Conservation (phyloP, 176 grass and related monocot genomes). For the Poa pratensis region DNA sequence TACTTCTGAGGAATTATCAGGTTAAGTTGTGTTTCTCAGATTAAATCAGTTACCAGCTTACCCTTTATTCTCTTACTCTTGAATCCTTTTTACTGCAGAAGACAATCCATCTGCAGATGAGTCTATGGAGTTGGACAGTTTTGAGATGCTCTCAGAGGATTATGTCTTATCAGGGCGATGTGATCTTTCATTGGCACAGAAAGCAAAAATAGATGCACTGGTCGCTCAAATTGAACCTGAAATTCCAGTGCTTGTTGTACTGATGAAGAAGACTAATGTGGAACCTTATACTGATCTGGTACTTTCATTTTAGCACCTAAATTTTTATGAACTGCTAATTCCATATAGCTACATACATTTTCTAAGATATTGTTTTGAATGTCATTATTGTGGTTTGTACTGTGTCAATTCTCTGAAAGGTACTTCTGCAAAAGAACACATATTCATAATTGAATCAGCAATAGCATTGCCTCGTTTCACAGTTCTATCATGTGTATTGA, state of each 20-base stretch:
- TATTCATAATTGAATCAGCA: neutral
- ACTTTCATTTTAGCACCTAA: neutral
- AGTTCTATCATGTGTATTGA: neutral
- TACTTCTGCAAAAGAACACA: neutral
- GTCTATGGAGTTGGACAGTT: neutral
- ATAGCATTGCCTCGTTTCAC: neutral
- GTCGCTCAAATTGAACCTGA: constrained; percentile 30
- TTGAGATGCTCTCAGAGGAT: neutral
- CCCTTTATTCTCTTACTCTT: neutral
- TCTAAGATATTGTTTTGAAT: neutral
- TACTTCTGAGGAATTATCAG: constrained; percentile 31
- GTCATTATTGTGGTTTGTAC: neutral
- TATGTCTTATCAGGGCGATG: constrained; percentile 15
- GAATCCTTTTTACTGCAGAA: constrained; percentile 2
- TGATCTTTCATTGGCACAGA: constrained; percentile 10
- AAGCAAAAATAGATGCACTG: constrained; percentile 4
- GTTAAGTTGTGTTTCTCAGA: constrained; percentile 20
- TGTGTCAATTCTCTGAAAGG: neutral
- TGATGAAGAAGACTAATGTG: constrained; percentile 33
- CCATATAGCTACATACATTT: neutral
- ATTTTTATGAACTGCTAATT: neutral
- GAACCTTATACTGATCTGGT: neutral
- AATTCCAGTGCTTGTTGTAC: constrained; percentile 27
- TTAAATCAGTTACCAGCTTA: neutral
- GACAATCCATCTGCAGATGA: neutral